Evolutionary conservation across 202 grass and related monocot genomes (phyloP).

Genomic region (Elaeis oleifera): DNA sequence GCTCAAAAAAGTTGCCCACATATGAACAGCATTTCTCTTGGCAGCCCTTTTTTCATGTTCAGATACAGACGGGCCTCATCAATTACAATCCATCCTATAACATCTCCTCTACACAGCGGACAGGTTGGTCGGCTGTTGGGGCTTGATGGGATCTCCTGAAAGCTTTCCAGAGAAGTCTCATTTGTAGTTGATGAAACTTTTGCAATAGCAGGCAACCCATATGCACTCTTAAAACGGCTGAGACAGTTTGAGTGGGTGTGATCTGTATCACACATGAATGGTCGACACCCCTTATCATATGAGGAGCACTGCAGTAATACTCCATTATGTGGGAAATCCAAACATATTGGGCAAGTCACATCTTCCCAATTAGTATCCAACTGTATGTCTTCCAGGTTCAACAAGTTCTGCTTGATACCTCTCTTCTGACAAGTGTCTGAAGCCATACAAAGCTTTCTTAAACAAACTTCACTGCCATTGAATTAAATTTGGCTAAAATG

Average conservation of each 20-base stretch:
- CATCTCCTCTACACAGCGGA: slow-evolving; percentile 76
- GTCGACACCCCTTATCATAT: slow-evolving; percentile 78
- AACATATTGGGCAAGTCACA: slow-evolving; percentile 78
- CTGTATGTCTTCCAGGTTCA: slow-evolving; percentile 51
- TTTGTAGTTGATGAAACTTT: slow-evolving; percentile 46
- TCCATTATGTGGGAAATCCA: slow-evolving; percentile 82
- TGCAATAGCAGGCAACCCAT: slow-evolving; percentile 47
- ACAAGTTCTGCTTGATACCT: slow-evolving; percentile 33
- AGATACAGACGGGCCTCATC: slow-evolving; percentile 68
- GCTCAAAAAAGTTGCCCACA: slow-evolving; percentile 73
- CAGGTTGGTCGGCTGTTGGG: slow-evolving; percentile 52
- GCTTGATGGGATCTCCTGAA: slow-evolving; percentile 62
- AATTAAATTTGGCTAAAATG: no score
- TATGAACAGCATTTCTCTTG: slow-evolving; percentile 69
- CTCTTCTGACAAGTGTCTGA: slow-evolving; percentile 47
- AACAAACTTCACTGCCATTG: not conserved
- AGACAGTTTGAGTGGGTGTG: slow-evolving; percentile 91
- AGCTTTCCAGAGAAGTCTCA: slow-evolving; percentile 46
- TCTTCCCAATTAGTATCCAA: slow-evolving; percentile 68
- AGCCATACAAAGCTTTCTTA: slow-evolving; percentile 27
- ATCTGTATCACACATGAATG: slow-evolving; percentile 88
- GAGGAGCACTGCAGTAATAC: slow-evolving; percentile 75
- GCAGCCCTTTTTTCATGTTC: slow-evolving; percentile 75
- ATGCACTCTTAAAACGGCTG: slow-evolving; percentile 74
- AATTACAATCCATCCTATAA: slow-evolving; percentile 77